Evolutionary conservation across 305 asterid genomes (phyloP).

Genomic region (Fraxinus sp.): DNA sequence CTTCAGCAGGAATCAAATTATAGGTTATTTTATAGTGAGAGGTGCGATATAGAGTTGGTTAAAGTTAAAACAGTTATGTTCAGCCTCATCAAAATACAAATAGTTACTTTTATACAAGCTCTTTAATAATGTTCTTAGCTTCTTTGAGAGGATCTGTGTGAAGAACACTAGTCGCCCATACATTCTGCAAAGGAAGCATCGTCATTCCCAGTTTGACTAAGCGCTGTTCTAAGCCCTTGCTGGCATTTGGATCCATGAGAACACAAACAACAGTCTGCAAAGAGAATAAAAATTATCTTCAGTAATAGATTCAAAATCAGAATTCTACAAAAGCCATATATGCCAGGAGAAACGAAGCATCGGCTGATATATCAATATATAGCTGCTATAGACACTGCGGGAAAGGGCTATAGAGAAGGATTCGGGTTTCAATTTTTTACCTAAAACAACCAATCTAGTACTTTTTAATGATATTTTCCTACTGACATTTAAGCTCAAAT

Average conservation of each 20-base stretch:
- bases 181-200: conserved; percentile 51
- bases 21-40: neutral
- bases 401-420: neutral
- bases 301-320: neutral
- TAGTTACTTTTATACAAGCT: conserved; percentile 23
- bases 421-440: neutral
- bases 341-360: neutral
- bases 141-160: conserved; percentile 50
- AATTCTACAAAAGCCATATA: neutral
- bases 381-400: neutral
- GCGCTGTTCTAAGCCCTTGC: conserved; percentile 36
- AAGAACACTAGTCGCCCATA: conserved; percentile 52
- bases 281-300: neutral
- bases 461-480: neutral
- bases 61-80: neutral
- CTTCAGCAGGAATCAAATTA: neutral
- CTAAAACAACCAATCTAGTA: neutral
- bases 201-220: conserved; percentile 38
- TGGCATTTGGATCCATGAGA: conserved; percentile 45
- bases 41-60: neutral
- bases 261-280: conserved; percentile 59
- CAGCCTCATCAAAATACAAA: neutral
- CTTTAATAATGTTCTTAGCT: conserved; percentile 53
- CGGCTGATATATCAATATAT: neutral
- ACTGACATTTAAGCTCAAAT: neutral